Evolutionary conservation across 192 early-diverging fungal species (phyloP), one percentile per base, ranked within the genome.

Genomic region (Entomortierella chlamydospora): DNA sequence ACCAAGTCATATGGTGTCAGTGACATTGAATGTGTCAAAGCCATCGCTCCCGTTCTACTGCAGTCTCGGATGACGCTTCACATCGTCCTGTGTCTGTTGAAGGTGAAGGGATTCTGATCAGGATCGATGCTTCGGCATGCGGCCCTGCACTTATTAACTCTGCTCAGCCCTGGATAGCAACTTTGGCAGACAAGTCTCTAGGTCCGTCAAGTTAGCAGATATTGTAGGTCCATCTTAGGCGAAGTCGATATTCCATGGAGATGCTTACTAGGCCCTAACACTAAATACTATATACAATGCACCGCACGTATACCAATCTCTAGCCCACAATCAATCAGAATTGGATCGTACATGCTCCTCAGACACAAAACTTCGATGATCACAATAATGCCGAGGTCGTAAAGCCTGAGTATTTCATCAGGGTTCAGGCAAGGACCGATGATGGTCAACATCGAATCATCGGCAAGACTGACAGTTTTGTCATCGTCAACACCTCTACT

Each of bases 41-140:
- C 50, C 9, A 10, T 12, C 9, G 17, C 17, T 29, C 26, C 23
- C 23, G 47, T 23, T 13, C 22, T 12, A 20, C n/a, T n/a, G n/a
- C n/a, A 63, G 6, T 2, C n/a, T 11, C 31, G 26, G 4, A 47
- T 47, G 7, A 20, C 15, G 20, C 45, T 4, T 20, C 9, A 20
- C 22, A 11, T 8, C 13, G n/a, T 4, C 56, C 10, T 37, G 56
- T 57, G 1, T 8, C 42, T 13, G 33, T 57, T 3, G 17, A 61
- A 7, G 68, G 68, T n/a, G 34, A 70, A 8, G n/a, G 60, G 1
- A 1, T 54, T 0, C 23, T 20, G 0, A 52, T 70, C 37, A 50
- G 33, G 25, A 54, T 61, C 34, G 68, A 70, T 33, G 34, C 37
- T 10, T 61, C 50, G 17, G 58, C 41, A 37, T 70, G 68, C 37